Base-by-base conservation (phyloP, 306 rosid species). In the Cicer judaicum region DNA sequence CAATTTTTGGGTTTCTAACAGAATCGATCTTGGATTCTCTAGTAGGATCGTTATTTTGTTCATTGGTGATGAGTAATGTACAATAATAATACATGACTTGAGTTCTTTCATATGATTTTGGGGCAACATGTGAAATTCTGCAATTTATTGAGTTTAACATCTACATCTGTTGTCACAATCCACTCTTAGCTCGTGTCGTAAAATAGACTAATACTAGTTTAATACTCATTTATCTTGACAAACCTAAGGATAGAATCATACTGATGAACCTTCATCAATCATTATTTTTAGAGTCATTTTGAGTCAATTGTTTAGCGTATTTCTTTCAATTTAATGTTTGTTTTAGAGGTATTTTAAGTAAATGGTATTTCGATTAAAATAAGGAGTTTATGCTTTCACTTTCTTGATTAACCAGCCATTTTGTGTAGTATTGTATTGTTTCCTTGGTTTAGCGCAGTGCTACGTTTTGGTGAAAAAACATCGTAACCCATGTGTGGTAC, bases 21-120 rank as follows among this genome's bases (percentile, higher is more conserved):
- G 21, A 19, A 19, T 19, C 21, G 21, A 19, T 39, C 38, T 73
- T 81, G 72, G 63, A 64, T 42, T 78, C 41, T 52, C 6, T 64
- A 16, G 46, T 71, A 8, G n/a, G 18, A 54, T 15, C 49, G 10
- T 64, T 55, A 54, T 40, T 59, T 50, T 73, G 10, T 55, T 68
- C 18, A 7, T 62, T 10, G 56, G 36, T 57, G 67, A 72, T 50
- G 14, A 36, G 52, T 49, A 16, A 11, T 52, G 75, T 50, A n/a
- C 21, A 36, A 38, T 43, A 65, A 44, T 39, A 55, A 38, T 10
- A 21, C 8, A 18, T 68, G 47, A 52, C 67, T 67, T 70, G 68
- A 59, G 72, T 75, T 55, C 19, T 66, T 63, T 80, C 46, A 6
- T 65, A 52, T 76, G 73, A 72, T 76, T 83, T 76, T 59, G 13